Evolutionary conservation across 495 filamentous ascomycete species (phyloP), one percentile per base, ranked within the genome.

Genomic region (Podospora comata): DNA sequence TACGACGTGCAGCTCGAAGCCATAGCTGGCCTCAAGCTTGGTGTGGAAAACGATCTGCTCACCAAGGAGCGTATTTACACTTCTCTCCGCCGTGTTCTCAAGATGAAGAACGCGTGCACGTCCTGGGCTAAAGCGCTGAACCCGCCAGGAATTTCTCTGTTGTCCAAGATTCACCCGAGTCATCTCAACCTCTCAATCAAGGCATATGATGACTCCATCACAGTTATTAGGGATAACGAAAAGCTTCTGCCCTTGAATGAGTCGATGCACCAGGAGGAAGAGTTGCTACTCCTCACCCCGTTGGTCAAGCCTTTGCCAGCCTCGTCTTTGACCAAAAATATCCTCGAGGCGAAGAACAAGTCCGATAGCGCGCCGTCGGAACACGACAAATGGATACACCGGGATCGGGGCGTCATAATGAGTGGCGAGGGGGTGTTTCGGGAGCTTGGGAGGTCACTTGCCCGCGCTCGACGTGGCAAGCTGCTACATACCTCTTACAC

Each of bases 401-500:
- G 72, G 79, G 87, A 86, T 83, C 89, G 79, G 71, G 87, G 74
- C 78, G 91, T 90, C 9, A 89, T 94, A 23, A 88, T 94, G 85
- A 94, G 89, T 71, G 93, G 92, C 57, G 93, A 97, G 76, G 88
- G 89, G 34, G 90, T 97, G 0, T 97, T 97, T 72, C 85, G 91
- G 67, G 92, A 94, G 74, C 79, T 97, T 2, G 93, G 93, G 1
- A 81, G 91, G 69, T 91, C 91, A 2, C 81, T 97, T 3, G 92
- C 93, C 5, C 85, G 93, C 48, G 91, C 94, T 70, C 79, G 93
- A 13, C 90, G 88, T 68, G 92, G 92, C 0, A 89, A 93, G 71
- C 86, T 96, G 16, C 79, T 96, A 34, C 93, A 97, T 75, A 96
- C 93, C 1, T 96, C 92, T 0, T 97, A 97, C 76, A 97, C 93